These are phyloP conservation scores for Trichoderma koningiopsis DNA, from an alignment of 2,329 filamentous ascomycete genomes.

Conservation along the genomic window DNA sequence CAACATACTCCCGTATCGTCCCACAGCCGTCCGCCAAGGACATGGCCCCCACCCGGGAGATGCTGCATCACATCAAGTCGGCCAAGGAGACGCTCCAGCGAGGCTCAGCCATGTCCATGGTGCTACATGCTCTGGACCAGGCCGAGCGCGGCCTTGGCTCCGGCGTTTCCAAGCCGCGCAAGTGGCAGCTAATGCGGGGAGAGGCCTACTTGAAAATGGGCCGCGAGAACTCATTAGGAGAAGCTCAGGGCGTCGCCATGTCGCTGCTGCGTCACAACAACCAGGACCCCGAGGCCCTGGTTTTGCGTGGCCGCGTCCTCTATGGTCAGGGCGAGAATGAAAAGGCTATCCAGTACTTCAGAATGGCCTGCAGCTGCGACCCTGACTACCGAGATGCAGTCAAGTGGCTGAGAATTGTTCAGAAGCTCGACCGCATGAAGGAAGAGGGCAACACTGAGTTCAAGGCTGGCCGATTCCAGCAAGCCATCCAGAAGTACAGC, in stretches of 20 bases:
- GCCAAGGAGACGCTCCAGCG: conserved; percentile 76
- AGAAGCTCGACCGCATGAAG: conserved; percentile 91
- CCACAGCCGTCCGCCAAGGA: conserved; percentile 84
- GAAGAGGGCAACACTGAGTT: conserved; percentile 89
- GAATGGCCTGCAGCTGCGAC: conserved; percentile 85
- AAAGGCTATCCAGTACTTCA: conserved; percentile 89
- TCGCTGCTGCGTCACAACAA: conserved; percentile 80
- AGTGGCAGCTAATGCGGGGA: conserved; percentile 91
- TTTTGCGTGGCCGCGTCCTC: conserved; percentile 82
- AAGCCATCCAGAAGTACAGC: conserved; percentile 82
- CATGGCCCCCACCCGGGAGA: conserved; percentile 76
- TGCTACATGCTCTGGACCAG: conserved; percentile 85
- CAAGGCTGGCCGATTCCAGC: conserved; percentile 78
- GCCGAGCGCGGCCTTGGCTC: conserved; percentile 78
- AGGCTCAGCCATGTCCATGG: conserved; percentile 85
- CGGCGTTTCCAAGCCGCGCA: conserved; percentile 78
- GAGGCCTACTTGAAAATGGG: conserved; percentile 94
- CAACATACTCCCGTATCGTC: conserved; percentile 77
- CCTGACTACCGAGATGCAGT: conserved; percentile 88
- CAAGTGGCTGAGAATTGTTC: conserved; percentile 84
- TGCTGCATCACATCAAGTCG: conserved; percentile 78
- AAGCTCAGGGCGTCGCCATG: conserved; percentile 93
- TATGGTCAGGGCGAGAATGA: conserved; percentile 94
- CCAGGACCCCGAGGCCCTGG: conserved; percentile 90
- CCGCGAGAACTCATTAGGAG: conserved; percentile 82